Evolutionary conservation across 179 eudicot genomes (phyloP), one percentile per base, ranked within the genome.

Genomic region (Silene vulgaris): DNA sequence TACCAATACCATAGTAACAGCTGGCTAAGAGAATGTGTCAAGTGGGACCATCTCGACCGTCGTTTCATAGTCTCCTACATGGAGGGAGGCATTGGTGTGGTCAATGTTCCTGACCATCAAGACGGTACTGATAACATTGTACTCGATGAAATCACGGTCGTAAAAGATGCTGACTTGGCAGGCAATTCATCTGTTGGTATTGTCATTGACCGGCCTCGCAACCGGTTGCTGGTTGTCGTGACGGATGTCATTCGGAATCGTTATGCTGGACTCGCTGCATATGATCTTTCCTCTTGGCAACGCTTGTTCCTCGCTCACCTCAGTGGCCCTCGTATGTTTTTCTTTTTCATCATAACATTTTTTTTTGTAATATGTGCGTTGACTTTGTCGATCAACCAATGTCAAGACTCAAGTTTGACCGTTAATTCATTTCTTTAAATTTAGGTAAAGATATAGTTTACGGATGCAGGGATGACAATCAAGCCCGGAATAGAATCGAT

Each of bases 181-280:
- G 91, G 89, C 0, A 93, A 93, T 69, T 87, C 87, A 4, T 76
- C 96, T 0, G 66, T 91, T 5, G 98, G 98, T 1, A 63, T 93
- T 16, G 60, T 62, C 14, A 73, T 93, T 20, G 98, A 93, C 63
- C 75, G 82, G 77, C 69, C 82, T 3, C 83, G 98, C 79, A 91
- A 90, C 17, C 81, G 98, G 0, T 69, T 91, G 13, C 62, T 94
- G 29, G 94, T 91, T 35, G 94, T 77, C 4, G 63, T 77, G 40
- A 86, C 92, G 52, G 98, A 94, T 65, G 76, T 88, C 73, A 43
- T 84, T 7, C 87, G 97, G 9, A 87, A 88, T 45, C 83, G 80
- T 62, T 91, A 86, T 67, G 76, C 96, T 78, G 96, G 88, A 1
- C 73, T 94, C 14, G 96, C 92, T 54, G 98, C 97, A 0, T 94